Percentiles rank a stretch among this genome's conserved stretches.
Conservation (phyloP, 2,329 filamentous ascomycete genomes). For the Leptosphaerulina australis region DNA sequence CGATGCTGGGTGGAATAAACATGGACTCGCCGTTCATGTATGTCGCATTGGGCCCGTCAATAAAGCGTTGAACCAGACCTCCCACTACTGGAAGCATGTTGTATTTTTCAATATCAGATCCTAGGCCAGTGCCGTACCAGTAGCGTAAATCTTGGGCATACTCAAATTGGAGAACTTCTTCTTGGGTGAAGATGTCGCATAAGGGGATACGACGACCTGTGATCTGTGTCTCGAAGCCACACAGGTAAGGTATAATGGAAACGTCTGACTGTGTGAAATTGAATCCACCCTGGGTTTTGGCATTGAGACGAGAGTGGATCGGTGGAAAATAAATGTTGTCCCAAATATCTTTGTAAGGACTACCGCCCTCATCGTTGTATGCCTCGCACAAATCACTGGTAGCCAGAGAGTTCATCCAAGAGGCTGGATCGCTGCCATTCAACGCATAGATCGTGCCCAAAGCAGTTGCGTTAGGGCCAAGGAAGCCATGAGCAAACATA, state of each 20-base stretch:
- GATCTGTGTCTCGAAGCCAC: slow-evolving; percentile 73
- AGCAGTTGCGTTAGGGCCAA: slow-evolving; percentile 61
- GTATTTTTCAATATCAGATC: slow-evolving; percentile 59
- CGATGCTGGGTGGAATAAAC: slow-evolving; percentile 62
- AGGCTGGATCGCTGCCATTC: slow-evolving; percentile 60
- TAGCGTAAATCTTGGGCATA: slow-evolving; percentile 72
- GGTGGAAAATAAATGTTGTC: slow-evolving; percentile 60
- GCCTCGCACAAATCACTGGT: slow-evolving; percentile 68
- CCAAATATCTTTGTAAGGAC: slow-evolving; percentile 57
- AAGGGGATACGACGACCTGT: slow-evolving; percentile 64
- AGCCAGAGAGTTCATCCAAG: slow-evolving; percentile 66
- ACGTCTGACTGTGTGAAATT: slow-evolving; percentile 62
- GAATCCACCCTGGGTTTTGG: slow-evolving; percentile 60
- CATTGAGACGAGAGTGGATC: slow-evolving; percentile 61
- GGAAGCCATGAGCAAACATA: slow-evolving; percentile 66
- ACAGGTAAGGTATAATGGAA: slow-evolving; percentile 69
- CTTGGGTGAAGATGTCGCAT: slow-evolving; percentile 66
- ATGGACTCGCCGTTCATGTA: slow-evolving; percentile 56
- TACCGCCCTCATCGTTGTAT: slow-evolving; percentile 62
- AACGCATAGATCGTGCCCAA: slow-evolving; percentile 64
- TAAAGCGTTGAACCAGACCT: slow-evolving; percentile 60
- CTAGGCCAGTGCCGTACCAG: slow-evolving; percentile 68
- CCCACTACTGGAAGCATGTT: slow-evolving; percentile 68
- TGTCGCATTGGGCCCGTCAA: slow-evolving; percentile 57
- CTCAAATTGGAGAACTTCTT: slow-evolving; percentile 68